A percentile compares a stretch with the other conserved stretches of the same genome.
These are phyloP conservation scores for Cenchrus purpureus DNA, from an alignment of 176 grass and related monocot species.

Conservation along the genomic window DNA sequence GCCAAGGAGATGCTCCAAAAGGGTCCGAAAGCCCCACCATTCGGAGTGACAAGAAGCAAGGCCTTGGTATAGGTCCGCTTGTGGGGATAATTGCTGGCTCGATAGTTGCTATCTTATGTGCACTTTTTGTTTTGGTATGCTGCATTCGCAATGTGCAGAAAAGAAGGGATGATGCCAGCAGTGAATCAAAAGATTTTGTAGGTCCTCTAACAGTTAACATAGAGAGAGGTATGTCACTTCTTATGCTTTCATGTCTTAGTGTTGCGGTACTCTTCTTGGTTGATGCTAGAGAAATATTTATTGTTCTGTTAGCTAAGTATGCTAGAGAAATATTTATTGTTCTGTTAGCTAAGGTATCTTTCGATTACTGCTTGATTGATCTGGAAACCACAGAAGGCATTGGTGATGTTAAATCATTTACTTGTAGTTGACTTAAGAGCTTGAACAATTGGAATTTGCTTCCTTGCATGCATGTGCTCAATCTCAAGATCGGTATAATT, in stretches of 20 bases:
- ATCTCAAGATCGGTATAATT: constrained; percentile 25
- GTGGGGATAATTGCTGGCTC: constrained; percentile 77
- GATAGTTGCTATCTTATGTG: constrained; percentile 54
- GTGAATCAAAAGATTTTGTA: constrained; percentile 64
- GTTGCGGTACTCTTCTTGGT: constrained; percentile 12
- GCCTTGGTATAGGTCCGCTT: constrained; percentile 56
- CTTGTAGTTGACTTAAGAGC: not conserved
- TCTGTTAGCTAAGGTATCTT: constrained; percentile 20
- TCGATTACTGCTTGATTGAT: constrained; percentile 21
- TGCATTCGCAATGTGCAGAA: constrained; percentile 55
- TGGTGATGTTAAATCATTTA: constrained; percentile 18
- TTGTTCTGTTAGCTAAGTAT: not conserved
- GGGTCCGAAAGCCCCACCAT: constrained; percentile 35
- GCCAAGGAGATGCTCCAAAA: constrained; percentile 50
- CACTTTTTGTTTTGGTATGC: constrained; percentile 63
- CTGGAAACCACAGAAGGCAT: not conserved
- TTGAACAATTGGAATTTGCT: constrained; percentile 7
- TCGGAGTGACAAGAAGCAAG: constrained; percentile 62
- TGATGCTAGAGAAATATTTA: constrained; percentile 31
- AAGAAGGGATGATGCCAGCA: constrained; percentile 67
- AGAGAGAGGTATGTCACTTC: constrained; percentile 65
- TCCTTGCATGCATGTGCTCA: constrained; percentile 11
- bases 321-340: constrained; percentile 9
- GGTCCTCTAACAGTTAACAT: constrained; percentile 55
- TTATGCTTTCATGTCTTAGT: constrained; percentile 30